Evolutionary conservation across 179 eudicot genomes (phyloP).

Genomic region (Vitellaria paradoxa): DNA sequence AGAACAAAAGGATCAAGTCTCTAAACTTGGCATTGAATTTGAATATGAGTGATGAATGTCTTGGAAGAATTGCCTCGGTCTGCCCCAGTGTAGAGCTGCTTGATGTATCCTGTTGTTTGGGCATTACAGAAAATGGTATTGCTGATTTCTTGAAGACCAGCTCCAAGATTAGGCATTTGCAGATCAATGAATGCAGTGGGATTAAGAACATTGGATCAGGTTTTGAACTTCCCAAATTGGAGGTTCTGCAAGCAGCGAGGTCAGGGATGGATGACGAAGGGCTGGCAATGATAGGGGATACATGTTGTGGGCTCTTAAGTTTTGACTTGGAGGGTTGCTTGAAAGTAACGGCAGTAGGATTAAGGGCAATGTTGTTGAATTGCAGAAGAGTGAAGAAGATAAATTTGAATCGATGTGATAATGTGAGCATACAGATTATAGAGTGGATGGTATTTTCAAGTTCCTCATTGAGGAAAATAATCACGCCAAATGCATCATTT

Average conservation of each 20-base stretch:
- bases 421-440: conserved; percentile 24
- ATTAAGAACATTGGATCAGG: conserved; percentile 50
- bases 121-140: conserved; percentile 46
- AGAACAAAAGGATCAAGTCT: conserved; percentile 34
- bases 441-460: conserved; percentile 48
- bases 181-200: conserved; percentile 38
- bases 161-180: conserved; percentile 39
- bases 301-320: conserved; percentile 44
- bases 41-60: conserved; percentile 43
- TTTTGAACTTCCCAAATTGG: conserved; percentile 40
- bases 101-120: conserved; percentile 44
- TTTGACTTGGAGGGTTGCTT: conserved; percentile 51
- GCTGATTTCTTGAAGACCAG: conserved; percentile 40
- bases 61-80: conserved; percentile 36
- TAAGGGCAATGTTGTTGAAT: conserved; percentile 34
- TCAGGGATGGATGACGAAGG: conserved; percentile 58
- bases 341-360: conserved; percentile 33
- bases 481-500: conserved; percentile 33
- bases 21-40: conserved; percentile 35
- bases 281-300: conserved; percentile 37
- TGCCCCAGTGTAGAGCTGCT: conserved; percentile 60
- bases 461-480: conserved; percentile 51
- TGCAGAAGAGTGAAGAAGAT: conserved; percentile 56
- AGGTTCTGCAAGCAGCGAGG: conserved; percentile 38
- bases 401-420: conserved; percentile 42